A percentile compares a stretch with the other conserved stretches of the same genome.
Conservation (phyloP, 179 eudicot genomes). For the Corrigiola litoralis region DNA sequence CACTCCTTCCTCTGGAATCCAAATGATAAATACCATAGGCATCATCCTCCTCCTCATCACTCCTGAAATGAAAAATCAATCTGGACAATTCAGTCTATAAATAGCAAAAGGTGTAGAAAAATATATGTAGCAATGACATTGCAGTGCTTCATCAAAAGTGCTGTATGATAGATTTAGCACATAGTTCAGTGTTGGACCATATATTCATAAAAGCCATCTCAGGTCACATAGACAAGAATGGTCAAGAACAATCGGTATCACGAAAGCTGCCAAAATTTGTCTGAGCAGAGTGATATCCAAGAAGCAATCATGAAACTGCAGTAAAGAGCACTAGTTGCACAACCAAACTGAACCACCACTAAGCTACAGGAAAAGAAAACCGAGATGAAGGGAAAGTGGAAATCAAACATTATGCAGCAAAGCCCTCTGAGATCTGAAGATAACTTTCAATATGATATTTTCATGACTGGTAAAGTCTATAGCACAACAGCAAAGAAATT, state of each 20-base stretch:
- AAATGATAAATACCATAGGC: conserved; percentile 45
- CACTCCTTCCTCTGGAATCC: conserved; percentile 35
- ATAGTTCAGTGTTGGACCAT: neutral
- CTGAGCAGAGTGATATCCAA: neutral
- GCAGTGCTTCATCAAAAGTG: neutral
- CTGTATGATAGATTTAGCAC: neutral
- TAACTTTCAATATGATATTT: neutral
- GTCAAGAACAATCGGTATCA: neutral
- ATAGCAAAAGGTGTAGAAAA: conserved; percentile 1
- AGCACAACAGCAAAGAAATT: neutral
- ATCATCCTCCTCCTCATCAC: conserved; percentile 59
- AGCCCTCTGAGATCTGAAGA: neutral
- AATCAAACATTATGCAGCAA: neutral
- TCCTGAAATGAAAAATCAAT: conserved; percentile 38
- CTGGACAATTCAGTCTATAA: conserved; percentile 12
- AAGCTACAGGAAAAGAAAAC: neutral
- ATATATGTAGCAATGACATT: neutral
- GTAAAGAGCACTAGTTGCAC: neutral
- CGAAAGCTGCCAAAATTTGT: neutral
- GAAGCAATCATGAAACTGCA: neutral
- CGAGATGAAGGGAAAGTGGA: neutral
- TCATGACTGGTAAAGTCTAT: neutral
- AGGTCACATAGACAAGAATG: neutral
- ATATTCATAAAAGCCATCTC: neutral
- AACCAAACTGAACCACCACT: neutral